Evolutionary conservation across 768 basidiomycete genomes (phyloP).

Genomic region (Kwoniella mangroviensis): DNA sequence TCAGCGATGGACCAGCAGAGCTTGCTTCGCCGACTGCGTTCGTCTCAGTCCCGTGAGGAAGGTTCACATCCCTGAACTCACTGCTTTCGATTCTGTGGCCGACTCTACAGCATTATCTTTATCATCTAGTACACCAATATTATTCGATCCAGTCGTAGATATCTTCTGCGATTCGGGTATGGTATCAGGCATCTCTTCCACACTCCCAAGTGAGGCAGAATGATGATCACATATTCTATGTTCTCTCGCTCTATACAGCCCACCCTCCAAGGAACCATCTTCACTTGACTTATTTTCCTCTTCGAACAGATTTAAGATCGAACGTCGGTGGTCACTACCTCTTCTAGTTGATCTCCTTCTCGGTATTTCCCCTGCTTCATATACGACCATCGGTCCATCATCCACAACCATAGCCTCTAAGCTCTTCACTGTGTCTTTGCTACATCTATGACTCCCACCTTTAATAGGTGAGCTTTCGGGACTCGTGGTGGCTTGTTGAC

Average conservation of each 20-base stretch:
- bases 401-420: background rate
- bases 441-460: background rate
- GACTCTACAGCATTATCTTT: too few species aligned
- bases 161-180: background rate
- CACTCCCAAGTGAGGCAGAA: background rate
- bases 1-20: too few species aligned
- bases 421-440: background rate
- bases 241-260: conserved; percentile 5
- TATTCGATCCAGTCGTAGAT: too few species aligned
- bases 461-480: background rate
- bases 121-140: too few species aligned
- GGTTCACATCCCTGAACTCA: too few species aligned
- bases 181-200: background rate
- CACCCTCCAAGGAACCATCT: background rate
- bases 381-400: background rate
- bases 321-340: conserved; percentile 1
- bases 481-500: background rate
- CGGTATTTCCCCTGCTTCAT: background rate
- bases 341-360: background rate
- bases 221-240: background rate
- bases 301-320: background rate
- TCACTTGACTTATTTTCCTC: conserved; percentile 3
- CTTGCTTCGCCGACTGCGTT: too few species aligned
- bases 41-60: too few species aligned
- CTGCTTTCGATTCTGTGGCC: too few species aligned